A percentile compares a stretch with the other conserved stretches of the same genome.
Conservation (phyloP, 2,329 filamentous ascomycete species). For the Sordariomycetes sp. region DNA sequence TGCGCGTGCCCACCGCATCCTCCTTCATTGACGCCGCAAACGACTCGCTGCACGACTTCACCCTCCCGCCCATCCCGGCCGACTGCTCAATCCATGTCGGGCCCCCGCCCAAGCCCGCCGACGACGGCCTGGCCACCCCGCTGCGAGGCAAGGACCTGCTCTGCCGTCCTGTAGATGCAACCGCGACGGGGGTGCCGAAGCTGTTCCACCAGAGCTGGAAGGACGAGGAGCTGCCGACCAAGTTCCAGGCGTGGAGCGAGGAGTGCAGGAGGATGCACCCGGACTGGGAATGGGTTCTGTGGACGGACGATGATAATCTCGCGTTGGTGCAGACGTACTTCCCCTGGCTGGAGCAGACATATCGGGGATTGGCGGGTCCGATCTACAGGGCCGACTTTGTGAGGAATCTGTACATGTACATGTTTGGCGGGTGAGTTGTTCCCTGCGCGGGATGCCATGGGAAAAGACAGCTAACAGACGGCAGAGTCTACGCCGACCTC, state of each 20-base stretch:
- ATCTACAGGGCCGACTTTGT: conserved; percentile 22
- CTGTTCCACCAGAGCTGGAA: conserved; percentile 19
- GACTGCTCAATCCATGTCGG: background rate
- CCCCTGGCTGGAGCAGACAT: conserved; percentile 19
- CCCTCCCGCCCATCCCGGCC: background rate
- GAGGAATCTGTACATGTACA: conserved; percentile 24
- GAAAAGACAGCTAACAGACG: background rate
- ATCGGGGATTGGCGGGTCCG: conserved; percentile 15
- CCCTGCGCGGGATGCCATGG: background rate
- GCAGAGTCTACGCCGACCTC: conserved; percentile 10
- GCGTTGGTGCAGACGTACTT: conserved; percentile 19
- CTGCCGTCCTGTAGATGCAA: background rate
- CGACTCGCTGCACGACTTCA: background rate
- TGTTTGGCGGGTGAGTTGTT: conserved; percentile 19
- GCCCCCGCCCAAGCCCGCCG: background rate
- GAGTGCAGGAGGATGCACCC: conserved; percentile 17
- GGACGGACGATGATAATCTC: conserved; percentile 25
- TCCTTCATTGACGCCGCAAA: background rate
- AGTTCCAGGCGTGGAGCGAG: conserved; percentile 20
- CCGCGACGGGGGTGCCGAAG: conserved; percentile 24
- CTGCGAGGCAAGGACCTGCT: conserved; percentile 1
- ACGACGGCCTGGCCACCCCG: background rate
- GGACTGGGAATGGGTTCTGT: conserved; percentile 25
- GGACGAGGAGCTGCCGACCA: conserved; percentile 11
- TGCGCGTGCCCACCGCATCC: background rate